Base-by-base conservation (phyloP, 1,284 basidiomycete species). In the Moesziomyces parantarcticus region DNA sequence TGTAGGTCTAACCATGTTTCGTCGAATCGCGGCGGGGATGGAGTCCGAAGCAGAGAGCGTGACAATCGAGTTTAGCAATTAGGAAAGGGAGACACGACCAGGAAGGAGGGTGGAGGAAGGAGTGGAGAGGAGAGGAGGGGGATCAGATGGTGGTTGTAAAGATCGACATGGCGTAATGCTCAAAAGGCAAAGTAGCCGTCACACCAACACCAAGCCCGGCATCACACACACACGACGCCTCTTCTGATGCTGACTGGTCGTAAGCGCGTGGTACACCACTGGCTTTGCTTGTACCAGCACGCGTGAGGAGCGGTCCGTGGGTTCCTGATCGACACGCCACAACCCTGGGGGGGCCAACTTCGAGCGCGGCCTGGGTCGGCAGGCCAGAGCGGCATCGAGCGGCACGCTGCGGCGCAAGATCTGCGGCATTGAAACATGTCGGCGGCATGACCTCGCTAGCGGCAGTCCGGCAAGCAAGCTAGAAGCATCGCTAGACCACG, bases 371-470 rank as follows among this genome's bases (percentile, higher is more conserved):
- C 29, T 13, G 29, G 13, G 10, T 32, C 29, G 29, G 29, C 29
- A 32, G 29, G 29, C 29, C 29, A 32, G 13, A 1, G 29, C 36
- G 36, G 36, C 36, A 39, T 5, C 4, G 16, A 18, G 16, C 36
- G 18, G 18, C 26, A 47, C 13, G 29, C 16, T n/a, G 26, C 23
- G 50, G 34, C 20, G 26, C 16, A 25, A 13, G 32, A 29, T 50
- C 10, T 32, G 56, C 58, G 63, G 58, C 57, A 60, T 52, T 59
- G 63, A 50, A 46, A 52, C 58, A 59, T 60, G 58, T 66, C 63
- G 63, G 53, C 58, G 58, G 58, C 63, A 57, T 63, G 26, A 48
- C 29, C 25, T 41, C 42, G 13, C 10, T 36, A 55, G 18, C 22
- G 34, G 45, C n/a, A n/a, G n/a, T 9, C 29, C 29, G 45, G 32